Percentiles rank a stretch among this genome's conserved stretches.
These are phyloP conservation scores for Dendrobium catenatum DNA, from an alignment of 106 monocot species.

Conservation along the genomic window DNA sequence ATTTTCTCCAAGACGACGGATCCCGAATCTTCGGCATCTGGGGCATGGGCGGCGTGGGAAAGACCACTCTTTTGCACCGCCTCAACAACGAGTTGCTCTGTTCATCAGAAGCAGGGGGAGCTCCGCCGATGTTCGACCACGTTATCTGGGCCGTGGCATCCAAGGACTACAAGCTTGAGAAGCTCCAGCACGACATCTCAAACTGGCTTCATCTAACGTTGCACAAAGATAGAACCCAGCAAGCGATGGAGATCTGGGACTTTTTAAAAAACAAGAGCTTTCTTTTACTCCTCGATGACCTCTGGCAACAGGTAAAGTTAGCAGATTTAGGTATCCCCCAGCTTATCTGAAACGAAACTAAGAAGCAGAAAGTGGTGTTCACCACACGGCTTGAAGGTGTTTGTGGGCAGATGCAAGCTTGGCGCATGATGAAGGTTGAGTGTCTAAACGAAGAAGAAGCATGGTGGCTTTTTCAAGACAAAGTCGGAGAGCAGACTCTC, in stretches of 20 bases:
- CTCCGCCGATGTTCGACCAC: not conserved
- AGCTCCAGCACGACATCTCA: conserved; percentile 5
- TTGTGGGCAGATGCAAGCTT: conserved; percentile 16
- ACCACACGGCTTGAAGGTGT: conserved; percentile 20
- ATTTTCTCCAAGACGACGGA: not conserved
- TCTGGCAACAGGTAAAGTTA: conserved; percentile 27
- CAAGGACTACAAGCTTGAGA: not conserved
- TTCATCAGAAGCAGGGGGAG: not conserved
- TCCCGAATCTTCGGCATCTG: conserved; percentile 15
- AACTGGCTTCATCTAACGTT: not conserved
- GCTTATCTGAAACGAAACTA: too few relatives aligned
- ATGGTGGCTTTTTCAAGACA: conserved; percentile 11
- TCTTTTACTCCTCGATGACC: conserved; percentile 22
- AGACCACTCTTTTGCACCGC: conserved; percentile 10
- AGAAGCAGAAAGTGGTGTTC: conserved; percentile 21
- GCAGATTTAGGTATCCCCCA: conserved; percentile 13
- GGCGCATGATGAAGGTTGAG: conserved; percentile 19
- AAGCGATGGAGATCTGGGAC: not conserved
- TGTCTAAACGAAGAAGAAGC: not conserved
- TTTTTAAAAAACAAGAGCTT: conserved; percentile 20
- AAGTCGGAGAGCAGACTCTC: conserved; percentile 11
- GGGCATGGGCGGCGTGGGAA: conserved; percentile 26
- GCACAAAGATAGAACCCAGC: not conserved
- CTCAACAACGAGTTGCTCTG: conserved; percentile 4
- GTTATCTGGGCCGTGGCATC: conserved; percentile 2